Evolutionary conservation across 352 stramenopile genomes (phyloP).

Genomic region (Pythium myriotylum): DNA sequence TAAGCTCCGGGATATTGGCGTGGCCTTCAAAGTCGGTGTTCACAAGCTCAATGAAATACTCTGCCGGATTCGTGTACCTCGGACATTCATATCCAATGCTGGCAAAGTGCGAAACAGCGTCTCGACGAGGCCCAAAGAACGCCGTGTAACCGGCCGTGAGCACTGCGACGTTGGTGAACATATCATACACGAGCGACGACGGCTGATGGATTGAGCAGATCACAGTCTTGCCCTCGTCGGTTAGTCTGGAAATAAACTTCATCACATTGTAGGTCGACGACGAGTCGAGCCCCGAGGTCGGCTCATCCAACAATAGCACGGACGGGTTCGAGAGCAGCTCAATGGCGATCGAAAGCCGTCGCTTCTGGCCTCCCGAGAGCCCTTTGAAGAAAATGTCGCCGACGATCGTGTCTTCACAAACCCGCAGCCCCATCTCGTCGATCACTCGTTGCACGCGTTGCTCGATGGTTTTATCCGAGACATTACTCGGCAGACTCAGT

Average conservation of each 20-base stretch:
- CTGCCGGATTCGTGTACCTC: conserved; percentile 66
- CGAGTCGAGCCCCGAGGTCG: conserved; percentile 91
- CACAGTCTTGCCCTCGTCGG: conserved; percentile 65
- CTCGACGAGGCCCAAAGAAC: conserved; percentile 76
- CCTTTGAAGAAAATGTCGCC: conserved; percentile 68
- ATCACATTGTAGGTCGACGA: conserved; percentile 90
- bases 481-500: conserved; percentile 45
- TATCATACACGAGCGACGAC: conserved; percentile 64
- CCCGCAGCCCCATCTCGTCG: conserved; percentile 51
- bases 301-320: conserved; percentile 95
- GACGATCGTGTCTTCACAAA: conserved; percentile 57
- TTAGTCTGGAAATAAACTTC: conserved; percentile 54
- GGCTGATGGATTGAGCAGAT: conserved; percentile 88
- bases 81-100: conserved; percentile 52
- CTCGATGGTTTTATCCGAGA: conserved; percentile 31
- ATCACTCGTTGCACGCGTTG: conserved; percentile 48
- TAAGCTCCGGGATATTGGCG: conserved; percentile 22
- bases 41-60: conserved; percentile 45
- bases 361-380: conserved; percentile 89
- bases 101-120: conserved; percentile 55
- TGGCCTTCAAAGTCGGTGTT: conserved; percentile 47
- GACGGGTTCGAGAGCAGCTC: conserved; percentile 94
- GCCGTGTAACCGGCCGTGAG: conserved; percentile 76
- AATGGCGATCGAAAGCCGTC: conserved; percentile 91
- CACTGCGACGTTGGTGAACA: conserved; percentile 67